phyloP scores from a whole-genome alignment of 2,329 filamentous ascomycete species.

The Capronia americana region DNA sequence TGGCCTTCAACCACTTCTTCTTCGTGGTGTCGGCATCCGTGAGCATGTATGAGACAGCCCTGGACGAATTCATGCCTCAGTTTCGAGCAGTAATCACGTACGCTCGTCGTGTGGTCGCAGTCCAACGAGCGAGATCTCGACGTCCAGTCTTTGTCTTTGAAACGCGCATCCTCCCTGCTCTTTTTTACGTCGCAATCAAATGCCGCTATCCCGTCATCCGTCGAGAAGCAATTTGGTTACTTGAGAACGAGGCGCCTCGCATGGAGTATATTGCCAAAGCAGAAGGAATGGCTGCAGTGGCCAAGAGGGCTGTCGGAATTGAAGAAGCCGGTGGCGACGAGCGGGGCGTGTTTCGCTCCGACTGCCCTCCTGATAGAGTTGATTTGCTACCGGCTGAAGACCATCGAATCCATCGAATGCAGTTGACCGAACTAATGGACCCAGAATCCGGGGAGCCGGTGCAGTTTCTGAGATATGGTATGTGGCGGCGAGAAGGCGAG shows the following conservation, averaged over 20 bases:
- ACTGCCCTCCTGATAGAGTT: not conserved
- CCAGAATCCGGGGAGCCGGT: not conserved
- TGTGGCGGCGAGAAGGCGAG: conserved; percentile 12
- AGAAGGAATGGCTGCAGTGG: conserved; percentile 18
- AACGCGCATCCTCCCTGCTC: conserved; percentile 31
- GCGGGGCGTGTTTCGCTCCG: conserved; percentile 10
- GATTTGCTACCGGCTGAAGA: conserved; percentile 11
- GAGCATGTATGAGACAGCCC: conserved; percentile 16
- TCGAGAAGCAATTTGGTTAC: conserved; percentile 23
- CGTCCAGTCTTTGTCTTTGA: conserved; percentile 26
- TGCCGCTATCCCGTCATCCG: conserved; percentile 31
- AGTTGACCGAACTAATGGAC: conserved; percentile 3
- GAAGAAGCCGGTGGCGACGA: conserved; percentile 26
- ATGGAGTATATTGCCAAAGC: conserved; percentile 28
- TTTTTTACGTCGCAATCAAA: conserved; percentile 22
- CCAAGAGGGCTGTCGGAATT: conserved; percentile 26
- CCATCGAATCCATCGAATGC: conserved; percentile 13
- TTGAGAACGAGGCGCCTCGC: conserved; percentile 12
- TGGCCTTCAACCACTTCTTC: conserved; percentile 23
- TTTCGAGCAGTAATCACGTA: conserved; percentile 22
- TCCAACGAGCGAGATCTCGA: not conserved
- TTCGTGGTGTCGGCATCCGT: conserved; percentile 12
- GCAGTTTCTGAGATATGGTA: conserved; percentile 16
- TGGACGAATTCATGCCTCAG: conserved; percentile 1
- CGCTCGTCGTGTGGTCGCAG: conserved; percentile 7